Conservation (phyloP, 2,329 filamentous ascomycete species). For the Lachnellula cervina region DNA sequence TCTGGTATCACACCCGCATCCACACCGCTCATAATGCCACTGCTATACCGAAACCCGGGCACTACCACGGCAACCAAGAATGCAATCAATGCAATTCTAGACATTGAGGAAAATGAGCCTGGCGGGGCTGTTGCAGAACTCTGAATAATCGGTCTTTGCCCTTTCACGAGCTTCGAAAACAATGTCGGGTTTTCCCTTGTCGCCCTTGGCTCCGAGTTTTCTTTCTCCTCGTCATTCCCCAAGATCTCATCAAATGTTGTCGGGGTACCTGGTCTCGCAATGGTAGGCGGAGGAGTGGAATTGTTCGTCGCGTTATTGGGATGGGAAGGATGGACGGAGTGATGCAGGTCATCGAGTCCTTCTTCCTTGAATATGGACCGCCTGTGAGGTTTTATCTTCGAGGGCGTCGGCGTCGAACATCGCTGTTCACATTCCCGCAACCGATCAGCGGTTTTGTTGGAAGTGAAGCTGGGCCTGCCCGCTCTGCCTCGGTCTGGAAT, state of each 20-base stretch:
- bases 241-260: conserved; percentile 9
- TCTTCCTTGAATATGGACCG: conserved; percentile 25
- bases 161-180: conserved; percentile 20
- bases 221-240: conserved; percentile 2
- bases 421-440: conserved; percentile 18
- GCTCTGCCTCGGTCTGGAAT: conserved; percentile 12
- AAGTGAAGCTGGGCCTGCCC: conserved; percentile 20
- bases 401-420: conserved; percentile 1
- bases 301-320: neutral
- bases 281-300: neutral
- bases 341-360: conserved; percentile 26
- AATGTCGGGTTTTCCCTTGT: conserved; percentile 4
- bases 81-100: conserved; percentile 44
- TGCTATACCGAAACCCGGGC: conserved; percentile 39
- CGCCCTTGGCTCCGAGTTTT: conserved; percentile 4
- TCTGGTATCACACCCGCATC: conserved; percentile 42
- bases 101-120: conserved; percentile 37
- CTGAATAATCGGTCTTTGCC: conserved; percentile 37
- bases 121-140: conserved; percentile 41
- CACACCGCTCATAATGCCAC: conserved; percentile 40
- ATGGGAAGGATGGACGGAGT: conserved; percentile 13
- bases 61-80: conserved; percentile 48
- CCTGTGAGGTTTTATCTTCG: conserved; percentile 15
- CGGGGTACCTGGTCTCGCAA: neutral
- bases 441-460: conserved; percentile 20